These are phyloP conservation scores for Aspergillus bertholletiae DNA, from an alignment of 495 filamentous ascomycete genomes.

Conservation along the genomic window DNA sequence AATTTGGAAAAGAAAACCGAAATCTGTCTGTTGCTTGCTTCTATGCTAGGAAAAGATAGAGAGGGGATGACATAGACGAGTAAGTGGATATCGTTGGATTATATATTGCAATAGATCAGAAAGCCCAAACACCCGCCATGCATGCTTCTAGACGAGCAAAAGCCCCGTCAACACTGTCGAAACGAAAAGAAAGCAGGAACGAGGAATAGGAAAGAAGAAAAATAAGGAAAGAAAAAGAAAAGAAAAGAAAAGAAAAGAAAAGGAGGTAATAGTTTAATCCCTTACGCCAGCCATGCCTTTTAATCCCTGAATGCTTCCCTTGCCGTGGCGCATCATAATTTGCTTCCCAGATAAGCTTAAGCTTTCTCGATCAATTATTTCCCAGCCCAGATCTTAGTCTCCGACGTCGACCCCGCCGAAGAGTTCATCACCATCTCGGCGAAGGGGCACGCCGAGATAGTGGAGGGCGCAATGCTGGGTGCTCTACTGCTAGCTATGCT, in stretches of 20 bases:
- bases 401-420: conserved; percentile 10
- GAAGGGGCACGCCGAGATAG: conserved; percentile 34
- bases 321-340: neutral
- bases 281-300: conserved; percentile 9
- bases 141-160: conserved; percentile 1
- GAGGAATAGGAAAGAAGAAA: neutral
- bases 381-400: conserved; percentile 41
- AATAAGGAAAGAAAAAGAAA: neutral
- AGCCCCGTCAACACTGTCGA: neutral
- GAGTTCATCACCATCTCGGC: conserved; percentile 19
- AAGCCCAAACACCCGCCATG: conserved; percentile 11
- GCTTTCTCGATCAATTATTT: conserved; percentile 11
- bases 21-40: neutral
- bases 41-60: neutral
- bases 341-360: neutral
- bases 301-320: conserved; percentile 3
- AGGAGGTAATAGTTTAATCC: neutral
- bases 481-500: conserved; percentile 32
- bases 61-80: neutral
- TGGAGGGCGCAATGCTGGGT: conserved; percentile 22
- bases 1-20: neutral
- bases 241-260: conserved; percentile 1
- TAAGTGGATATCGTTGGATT: conserved; percentile 3
- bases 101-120: neutral
- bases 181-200: neutral